Evolutionary conservation across 805 yeast genomes (phyloP), one percentile per base, ranked within the genome.

Genomic region (Candida bentonensis): DNA sequence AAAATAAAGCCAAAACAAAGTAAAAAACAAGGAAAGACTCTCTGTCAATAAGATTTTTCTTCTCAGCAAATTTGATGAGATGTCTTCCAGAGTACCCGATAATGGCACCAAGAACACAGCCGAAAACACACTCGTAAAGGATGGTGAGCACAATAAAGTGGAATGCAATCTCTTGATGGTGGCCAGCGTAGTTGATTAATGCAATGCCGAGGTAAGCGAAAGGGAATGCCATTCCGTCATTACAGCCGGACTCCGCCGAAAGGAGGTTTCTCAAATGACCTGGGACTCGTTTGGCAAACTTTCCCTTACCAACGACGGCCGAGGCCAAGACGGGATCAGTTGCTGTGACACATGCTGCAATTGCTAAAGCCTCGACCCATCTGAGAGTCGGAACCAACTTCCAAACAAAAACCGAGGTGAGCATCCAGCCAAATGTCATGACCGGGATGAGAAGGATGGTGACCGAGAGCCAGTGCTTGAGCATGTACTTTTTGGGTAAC

Each of bases 221-320:
- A 0, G 96, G 96, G 57, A 84, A 87, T 0, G 96, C 96, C 92
- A 87, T 81, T 39, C 96, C 96, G 57, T 87, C 96, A 61, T 87
- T 87, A 59, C 95, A 82, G 2, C 88, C 94, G 0, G 89, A 80
- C 54, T 85, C 94, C 0, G 95, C 94, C 23, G 88, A 75, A 22
- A 88, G 66, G 41, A 87, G 63, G 56, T 86, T 82, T 53, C 94
- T 70, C 63, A 87, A 69, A 62, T 87, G 96, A n/a, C 94, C 95
- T 1, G 95, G 94, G 15, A 87, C 94, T 45, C 95, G 73, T 55
- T 75, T 76, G 13, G 95, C 95, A 59, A 87, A 87, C 58, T 84
- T 83, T 51, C 95, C 95, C 54, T 83, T 87, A 60, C 95, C 95
- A 9, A 87, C 95, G 30, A 87, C 95, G 2, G 96, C 95, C 15